Base-by-base conservation (phyloP, 306 rosid species). In the Cucurbita pepo region DNA sequence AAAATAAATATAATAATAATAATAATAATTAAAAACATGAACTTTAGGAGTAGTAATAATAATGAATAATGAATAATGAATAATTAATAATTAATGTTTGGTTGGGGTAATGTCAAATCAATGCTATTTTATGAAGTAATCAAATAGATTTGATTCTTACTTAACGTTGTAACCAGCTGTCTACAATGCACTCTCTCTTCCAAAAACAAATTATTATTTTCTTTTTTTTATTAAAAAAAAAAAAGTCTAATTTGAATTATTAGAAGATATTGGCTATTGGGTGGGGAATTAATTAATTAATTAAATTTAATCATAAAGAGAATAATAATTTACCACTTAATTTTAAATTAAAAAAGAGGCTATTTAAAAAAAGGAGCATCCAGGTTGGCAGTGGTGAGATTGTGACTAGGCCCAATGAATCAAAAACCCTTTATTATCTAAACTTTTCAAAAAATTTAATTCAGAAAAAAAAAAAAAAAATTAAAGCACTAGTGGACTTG, bases 111-210 rank as follows among this genome's bases (percentile, higher is more conserved):
- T 84, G 75, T 87, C 96, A 84, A 84, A 81, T 86, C 76, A 70
- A 50, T 74, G 60, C 73, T 66, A 77, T 79, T 81, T 79, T 86
- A 81, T 85, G 48, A 61, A 69, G 72, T 66, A 90, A 90, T 87
- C 88, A 85, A 79, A 59, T 82, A 78, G 91, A 87, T 88, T 65
- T 89, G 88, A 86, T 87, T 86, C 81, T 85, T 72, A 76, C 74
- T 79, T 78, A 75, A 75, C 80, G 96, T 86, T 87, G 97, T 83
- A 87, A 94, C 87, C 96, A 94, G 98, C 98, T 94, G 98, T 86
- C 74, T 82, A 76, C 34, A 77, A 88, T 92, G 84, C 91, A 87
- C 89, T 76, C 78, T 55, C 72, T 74, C 60, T 41, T 56, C 71
- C 8, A 44, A 44, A 65, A 45, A 44, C 47, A 21, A 43, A 21